Conservation (phyloP, 805 yeast genomes). For the Yamadazyma takamatsuzukensis region DNA sequence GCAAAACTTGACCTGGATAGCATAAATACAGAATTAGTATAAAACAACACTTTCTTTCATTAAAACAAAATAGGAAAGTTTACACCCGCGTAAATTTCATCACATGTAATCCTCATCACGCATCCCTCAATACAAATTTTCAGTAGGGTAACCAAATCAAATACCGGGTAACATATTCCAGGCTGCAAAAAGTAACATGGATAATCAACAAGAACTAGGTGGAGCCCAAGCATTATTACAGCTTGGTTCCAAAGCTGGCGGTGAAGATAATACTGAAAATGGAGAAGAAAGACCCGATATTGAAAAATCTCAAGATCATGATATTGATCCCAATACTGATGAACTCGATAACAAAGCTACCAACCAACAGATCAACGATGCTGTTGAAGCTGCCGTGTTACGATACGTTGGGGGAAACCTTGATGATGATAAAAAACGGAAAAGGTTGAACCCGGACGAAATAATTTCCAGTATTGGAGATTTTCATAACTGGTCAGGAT, state of each 20-base stretch:
- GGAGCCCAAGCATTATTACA: slow-evolving; percentile 45
- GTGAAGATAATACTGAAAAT: neutral
- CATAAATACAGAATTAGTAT: too few relatives aligned
- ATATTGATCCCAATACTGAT: too few relatives aligned
- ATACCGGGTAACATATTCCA: slow-evolving; percentile 11
- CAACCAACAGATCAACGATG: slow-evolving; percentile 42
- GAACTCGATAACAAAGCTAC: slow-evolving; percentile 24
- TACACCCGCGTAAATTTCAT: too few relatives aligned
- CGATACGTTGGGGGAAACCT: slow-evolving; percentile 65
- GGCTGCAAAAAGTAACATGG: slow-evolving; percentile 17
- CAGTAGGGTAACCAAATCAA: too few relatives aligned
- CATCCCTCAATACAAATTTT: too few relatives aligned
- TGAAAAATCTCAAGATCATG: slow-evolving; percentile 2
- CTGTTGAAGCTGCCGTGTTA: slow-evolving; percentile 79
- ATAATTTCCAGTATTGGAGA: slow-evolving; percentile 44
- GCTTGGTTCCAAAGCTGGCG: slow-evolving; percentile 28
- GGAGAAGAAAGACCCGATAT: slow-evolving; percentile 4
- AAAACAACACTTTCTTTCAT: too few relatives aligned
- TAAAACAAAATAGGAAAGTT: too few relatives aligned
- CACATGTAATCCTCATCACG: too few relatives aligned
- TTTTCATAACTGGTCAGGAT: slow-evolving; percentile 54
- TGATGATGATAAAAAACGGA: slow-evolving; percentile 21
- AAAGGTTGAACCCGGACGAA: slow-evolving; percentile 29
- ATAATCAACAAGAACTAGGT: slow-evolving; percentile 39
- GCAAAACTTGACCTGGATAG: too few relatives aligned